Percentiles rank a stretch among this genome's conserved stretches.
Evolutionary conservation across 2,329 filamentous ascomycete genomes (phyloP).

Genomic region (Cladosporium sp.): DNA sequence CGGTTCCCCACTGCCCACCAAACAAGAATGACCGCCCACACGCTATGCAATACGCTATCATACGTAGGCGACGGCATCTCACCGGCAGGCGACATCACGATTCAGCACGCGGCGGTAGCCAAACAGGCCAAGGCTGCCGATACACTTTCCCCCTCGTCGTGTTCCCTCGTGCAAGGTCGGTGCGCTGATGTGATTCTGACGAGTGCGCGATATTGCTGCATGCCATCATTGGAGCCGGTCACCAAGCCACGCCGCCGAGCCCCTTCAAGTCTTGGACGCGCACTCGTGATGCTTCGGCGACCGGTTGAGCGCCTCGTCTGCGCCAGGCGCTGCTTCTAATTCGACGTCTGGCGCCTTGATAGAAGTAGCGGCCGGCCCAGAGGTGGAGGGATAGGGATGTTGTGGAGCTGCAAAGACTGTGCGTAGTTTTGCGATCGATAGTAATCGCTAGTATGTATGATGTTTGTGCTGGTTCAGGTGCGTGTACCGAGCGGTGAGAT

Average conservation of each 20-base stretch:
- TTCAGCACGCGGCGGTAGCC: not conserved
- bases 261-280: conserved; percentile 3
- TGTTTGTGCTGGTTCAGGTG: not conserved
- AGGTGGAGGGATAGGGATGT: not conserved
- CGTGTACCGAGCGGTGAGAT: conserved; percentile 1
- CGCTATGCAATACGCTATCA: not conserved
- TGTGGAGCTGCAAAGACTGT: not conserved
- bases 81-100: not conserved
- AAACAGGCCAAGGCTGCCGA: not conserved
- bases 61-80: not conserved
- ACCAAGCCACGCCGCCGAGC: conserved; percentile 12
- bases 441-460: not conserved
- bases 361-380: not conserved
- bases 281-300: not conserved
- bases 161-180: not conserved
- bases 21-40: not conserved
- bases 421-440: not conserved
- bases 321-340: not conserved
- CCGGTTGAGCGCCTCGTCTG: not conserved
- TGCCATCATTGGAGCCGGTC: not conserved
- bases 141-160: not conserved
- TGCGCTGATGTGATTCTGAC: not conserved
- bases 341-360: not conserved
- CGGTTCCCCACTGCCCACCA: conserved; percentile 2
- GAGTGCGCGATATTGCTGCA: conserved; percentile 3